phyloP scores from a whole-genome alignment of 176 grass and related monocot genomes.

The Tillandsia leiboldiana region DNA sequence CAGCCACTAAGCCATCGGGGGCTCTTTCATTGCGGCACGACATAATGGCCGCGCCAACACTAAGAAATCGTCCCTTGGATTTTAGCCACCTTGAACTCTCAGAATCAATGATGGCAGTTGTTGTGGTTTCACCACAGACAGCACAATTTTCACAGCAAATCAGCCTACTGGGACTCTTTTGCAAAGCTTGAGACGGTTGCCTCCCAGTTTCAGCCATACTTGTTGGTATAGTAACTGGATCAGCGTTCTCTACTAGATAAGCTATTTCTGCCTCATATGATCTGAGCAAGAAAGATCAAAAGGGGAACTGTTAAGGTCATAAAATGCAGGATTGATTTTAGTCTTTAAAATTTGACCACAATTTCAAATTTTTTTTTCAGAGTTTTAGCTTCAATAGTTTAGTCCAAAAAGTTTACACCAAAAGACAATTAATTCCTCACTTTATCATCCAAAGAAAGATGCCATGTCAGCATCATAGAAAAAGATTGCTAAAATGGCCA shows the following conservation, averaged over 20 bases:
- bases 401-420: too few relatives aligned
- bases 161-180: slow-evolving; percentile 26
- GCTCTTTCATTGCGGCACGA: slow-evolving; percentile 92
- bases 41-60: slow-evolving; percentile 81
- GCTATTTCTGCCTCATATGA: slow-evolving; percentile 79
- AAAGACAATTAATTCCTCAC: too few relatives aligned
- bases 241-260: slow-evolving; percentile 32
- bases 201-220: slow-evolving; percentile 21
- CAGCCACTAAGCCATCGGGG: slow-evolving; percentile 77
- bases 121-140: slow-evolving; percentile 38
- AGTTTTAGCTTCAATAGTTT: too few relatives aligned
- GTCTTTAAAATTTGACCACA: too few relatives aligned
- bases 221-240: slow-evolving; percentile 1
- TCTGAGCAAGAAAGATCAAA: slow-evolving; percentile 29
- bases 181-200: slow-evolving; percentile 23
- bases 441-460: too few relatives aligned
- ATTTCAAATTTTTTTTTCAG: too few relatives aligned
- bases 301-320: neutral
- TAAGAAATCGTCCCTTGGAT: slow-evolving; percentile 64
- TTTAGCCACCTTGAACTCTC: slow-evolving; percentile 55
- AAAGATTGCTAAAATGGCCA: too few relatives aligned
- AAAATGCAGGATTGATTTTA: neutral
- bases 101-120: slow-evolving; percentile 19
- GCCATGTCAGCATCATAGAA: too few relatives aligned
- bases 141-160: slow-evolving; percentile 62